Conservation (phyloP, 768 basidiomycete species). For the Kwoniella sp. region DNA sequence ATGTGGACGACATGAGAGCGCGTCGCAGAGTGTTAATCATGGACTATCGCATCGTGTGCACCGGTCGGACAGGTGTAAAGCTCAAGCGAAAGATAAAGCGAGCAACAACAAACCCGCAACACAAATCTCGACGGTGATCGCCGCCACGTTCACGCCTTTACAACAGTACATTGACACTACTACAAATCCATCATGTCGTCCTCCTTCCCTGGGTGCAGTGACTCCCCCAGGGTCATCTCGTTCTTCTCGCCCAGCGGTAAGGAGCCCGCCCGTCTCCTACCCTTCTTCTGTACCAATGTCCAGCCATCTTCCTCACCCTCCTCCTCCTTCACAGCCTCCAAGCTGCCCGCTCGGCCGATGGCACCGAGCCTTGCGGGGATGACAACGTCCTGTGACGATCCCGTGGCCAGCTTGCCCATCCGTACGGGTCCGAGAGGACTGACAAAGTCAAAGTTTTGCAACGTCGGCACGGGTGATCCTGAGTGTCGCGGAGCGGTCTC, state of each 20-base stretch:
- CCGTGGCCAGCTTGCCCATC: conserved; percentile 17
- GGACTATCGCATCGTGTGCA: neutral
- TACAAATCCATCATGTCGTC: conserved; percentile 13
- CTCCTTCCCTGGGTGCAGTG: neutral
- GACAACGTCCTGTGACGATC: neutral
- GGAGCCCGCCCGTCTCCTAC: conserved; percentile 23
- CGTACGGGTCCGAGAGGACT: conserved; percentile 40
- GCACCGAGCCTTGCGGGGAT: conserved; percentile 1
- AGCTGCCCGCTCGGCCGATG: conserved; percentile 16
- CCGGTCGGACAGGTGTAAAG: neutral
- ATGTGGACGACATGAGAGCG: conserved; percentile 1
- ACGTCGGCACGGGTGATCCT: conserved; percentile 23
- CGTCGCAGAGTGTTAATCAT: neutral
- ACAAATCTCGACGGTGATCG: too few relatives aligned
- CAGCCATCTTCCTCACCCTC: conserved; percentile 25
- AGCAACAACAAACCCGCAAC: too few relatives aligned
- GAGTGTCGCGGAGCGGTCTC: conserved; percentile 27
- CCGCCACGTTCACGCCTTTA: too few relatives aligned
- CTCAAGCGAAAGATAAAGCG: neutral
- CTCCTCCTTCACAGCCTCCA: conserved; percentile 34
- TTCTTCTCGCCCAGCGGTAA: conserved; percentile 22
- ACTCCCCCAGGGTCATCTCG: neutral
- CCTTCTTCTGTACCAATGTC: conserved; percentile 23
- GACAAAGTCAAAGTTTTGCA: conserved; percentile 39
- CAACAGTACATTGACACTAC: too few relatives aligned